Conservation (phyloP, 1,284 basidiomycete species). For the Microbotryum lychnidis-dioicae region DNA sequence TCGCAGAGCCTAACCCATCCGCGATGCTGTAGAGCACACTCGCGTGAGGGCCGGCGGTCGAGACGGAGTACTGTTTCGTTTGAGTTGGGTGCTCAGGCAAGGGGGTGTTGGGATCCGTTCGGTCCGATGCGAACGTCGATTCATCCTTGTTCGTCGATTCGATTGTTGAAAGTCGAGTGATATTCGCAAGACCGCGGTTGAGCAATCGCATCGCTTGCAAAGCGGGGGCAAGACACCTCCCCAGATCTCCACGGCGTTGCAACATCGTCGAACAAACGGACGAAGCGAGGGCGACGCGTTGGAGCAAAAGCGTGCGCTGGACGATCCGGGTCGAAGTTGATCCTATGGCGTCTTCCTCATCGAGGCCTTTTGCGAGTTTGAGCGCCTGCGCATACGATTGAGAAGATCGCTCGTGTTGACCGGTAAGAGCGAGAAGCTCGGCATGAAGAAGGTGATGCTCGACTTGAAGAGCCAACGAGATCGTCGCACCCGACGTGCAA, state of each 20-base stretch:
- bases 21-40: background rate
- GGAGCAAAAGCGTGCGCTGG: conserved; percentile 52
- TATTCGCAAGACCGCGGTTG: conserved; percentile 64
- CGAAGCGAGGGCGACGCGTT: conserved; percentile 63
- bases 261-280: conserved; percentile 60
- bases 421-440: conserved; percentile 55
- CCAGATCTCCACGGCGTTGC: conserved; percentile 56
- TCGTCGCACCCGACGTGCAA: conserved; percentile 18
- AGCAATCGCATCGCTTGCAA: conserved; percentile 67
- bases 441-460: conserved; percentile 59
- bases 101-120: conserved; percentile 9
- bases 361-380: conserved; percentile 44
- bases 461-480: conserved; percentile 41
- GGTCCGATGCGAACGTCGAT: background rate
- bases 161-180: conserved; percentile 52
- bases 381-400: conserved; percentile 53
- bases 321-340: conserved; percentile 53
- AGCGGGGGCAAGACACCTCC: conserved; percentile 53
- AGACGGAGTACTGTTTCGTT: background rate
- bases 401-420: conserved; percentile 58
- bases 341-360: conserved; percentile 25
- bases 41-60: background rate
- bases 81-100: conserved; percentile 39
- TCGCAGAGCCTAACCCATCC: conserved; percentile 52
- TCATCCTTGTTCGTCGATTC: background rate